These are phyloP conservation scores for Gnomoniopsis smithogilvyi DNA, from an alignment of 2,329 filamentous ascomycete genomes.

Conservation along the genomic window DNA sequence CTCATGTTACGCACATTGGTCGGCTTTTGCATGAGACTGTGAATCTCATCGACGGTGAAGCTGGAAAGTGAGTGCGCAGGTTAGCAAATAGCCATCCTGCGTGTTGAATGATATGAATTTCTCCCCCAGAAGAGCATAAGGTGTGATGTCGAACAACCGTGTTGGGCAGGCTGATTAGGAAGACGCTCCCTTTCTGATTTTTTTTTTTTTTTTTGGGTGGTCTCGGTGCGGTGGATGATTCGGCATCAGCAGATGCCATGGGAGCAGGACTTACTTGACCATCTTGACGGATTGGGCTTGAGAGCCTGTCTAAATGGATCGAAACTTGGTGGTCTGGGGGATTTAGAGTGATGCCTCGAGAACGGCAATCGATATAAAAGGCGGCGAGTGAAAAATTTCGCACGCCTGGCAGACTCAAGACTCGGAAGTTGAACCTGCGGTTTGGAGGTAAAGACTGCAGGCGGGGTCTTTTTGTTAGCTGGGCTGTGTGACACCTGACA, in stretches of 20 bases:
- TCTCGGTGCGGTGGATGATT: background rate
- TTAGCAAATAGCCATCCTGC: slow-evolving; percentile 42
- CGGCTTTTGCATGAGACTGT: slow-evolving; percentile 72
- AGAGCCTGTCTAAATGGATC: slow-evolving; percentile 27
- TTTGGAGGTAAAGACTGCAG: slow-evolving; percentile 17
- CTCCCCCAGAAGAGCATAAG: background rate
- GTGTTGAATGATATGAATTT: slow-evolving; percentile 23
- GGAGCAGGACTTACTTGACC: slow-evolving; percentile 83
- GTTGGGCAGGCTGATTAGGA: background rate
- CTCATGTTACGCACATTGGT: slow-evolving; percentile 69
- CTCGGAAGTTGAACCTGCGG: slow-evolving; percentile 13
- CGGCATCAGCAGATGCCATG: background rate
- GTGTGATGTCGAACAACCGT: background rate
- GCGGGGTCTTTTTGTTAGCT: slow-evolving; percentile 11
- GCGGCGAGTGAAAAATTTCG: slow-evolving; percentile 13
- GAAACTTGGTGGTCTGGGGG: slow-evolving; percentile 20
- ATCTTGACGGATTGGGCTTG: slow-evolving; percentile 81
- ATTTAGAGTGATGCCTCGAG: slow-evolving; percentile 15
- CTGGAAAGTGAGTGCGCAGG: slow-evolving; percentile 50
- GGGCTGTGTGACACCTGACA: background rate
- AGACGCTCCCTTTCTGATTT: background rate
- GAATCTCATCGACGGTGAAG: slow-evolving; percentile 98
- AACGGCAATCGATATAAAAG: slow-evolving; percentile 12
- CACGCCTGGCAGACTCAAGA: slow-evolving; percentile 17
- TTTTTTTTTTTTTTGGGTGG: background rate